Percentiles rank a stretch among this genome's conserved stretches.
phyloP scores from a whole-genome alignment of 306 rosid species.

The Quercus wislizeni region DNA sequence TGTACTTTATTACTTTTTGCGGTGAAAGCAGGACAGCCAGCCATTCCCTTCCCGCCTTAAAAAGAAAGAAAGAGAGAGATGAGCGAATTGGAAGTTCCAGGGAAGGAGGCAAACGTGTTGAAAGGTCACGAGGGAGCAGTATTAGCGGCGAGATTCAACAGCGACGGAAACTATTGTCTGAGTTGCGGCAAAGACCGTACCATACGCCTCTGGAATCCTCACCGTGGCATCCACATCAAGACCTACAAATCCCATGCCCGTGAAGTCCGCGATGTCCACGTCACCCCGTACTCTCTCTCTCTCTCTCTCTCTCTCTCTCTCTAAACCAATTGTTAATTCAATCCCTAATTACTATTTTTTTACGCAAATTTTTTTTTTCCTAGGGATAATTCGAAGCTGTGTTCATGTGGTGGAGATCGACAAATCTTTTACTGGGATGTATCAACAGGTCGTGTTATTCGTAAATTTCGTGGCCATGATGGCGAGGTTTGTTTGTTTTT shows the following conservation, averaged over 20 bases:
- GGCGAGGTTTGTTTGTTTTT: conserved; percentile 45
- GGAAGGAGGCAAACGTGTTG: conserved; percentile 54
- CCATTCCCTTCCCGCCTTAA: too few species aligned
- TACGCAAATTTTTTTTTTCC: too few species aligned
- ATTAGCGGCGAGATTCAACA: conserved; percentile 78
- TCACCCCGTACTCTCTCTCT: conserved; percentile 46
- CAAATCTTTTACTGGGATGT: conserved; percentile 94
- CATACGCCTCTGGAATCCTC: conserved; percentile 95
- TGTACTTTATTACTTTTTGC: too few species aligned
- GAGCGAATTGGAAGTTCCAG: conserved; percentile 62
- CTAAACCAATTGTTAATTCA: too few species aligned
- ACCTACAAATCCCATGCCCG: conserved; percentile 94
- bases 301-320: background rate
- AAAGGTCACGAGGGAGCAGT: conserved; percentile 91
- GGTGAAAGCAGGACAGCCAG: too few species aligned
- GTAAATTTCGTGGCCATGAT: conserved; percentile 91
- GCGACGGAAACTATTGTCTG: conserved; percentile 77
- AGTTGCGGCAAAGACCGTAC: conserved; percentile 93
- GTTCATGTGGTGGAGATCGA: conserved; percentile 91
- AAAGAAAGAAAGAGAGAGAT: conserved; percentile 24
- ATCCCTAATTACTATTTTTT: too few species aligned
- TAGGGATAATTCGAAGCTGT: conserved; percentile 83
- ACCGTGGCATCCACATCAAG: conserved; percentile 89
- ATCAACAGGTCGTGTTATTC: conserved; percentile 75
- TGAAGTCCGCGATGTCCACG: conserved; percentile 89